Evolutionary conservation across 2,329 filamentous ascomycete species (phyloP).

Genomic region (Ascosphaera apis): DNA sequence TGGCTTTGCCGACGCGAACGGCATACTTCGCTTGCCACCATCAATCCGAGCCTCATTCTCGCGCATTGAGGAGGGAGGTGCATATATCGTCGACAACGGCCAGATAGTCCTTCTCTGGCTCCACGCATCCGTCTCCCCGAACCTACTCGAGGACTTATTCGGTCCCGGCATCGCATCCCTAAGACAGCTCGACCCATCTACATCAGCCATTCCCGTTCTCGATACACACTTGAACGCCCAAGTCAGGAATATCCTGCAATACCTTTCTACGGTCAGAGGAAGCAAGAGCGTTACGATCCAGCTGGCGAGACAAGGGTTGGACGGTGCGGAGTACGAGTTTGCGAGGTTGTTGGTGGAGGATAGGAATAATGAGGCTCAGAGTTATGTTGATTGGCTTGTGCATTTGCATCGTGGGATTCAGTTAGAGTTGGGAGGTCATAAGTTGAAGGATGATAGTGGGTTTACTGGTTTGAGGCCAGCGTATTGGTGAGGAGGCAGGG

Average conservation of each 20-base stretch:
- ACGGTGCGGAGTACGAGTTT: conserved; percentile 93
- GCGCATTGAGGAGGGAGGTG: conserved; percentile 75
- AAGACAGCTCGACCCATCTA: conserved; percentile 58
- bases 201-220: conserved; percentile 55
- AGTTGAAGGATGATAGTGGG: conserved; percentile 22
- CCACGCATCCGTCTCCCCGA: conserved; percentile 76
- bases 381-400: conserved; percentile 96
- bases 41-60: conserved; percentile 63
- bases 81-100: conserved; percentile 86
- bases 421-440: conserved; percentile 42
- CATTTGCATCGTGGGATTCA: conserved; percentile 85
- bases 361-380: conserved; percentile 90
- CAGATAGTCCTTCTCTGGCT: conserved; percentile 84
- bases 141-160: conserved; percentile 75
- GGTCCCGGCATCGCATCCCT: conserved; percentile 50
- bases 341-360: conserved; percentile 79
- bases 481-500: conserved; percentile 22
- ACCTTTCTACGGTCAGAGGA: conserved; percentile 55
- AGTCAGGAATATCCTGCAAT: conserved; percentile 79
- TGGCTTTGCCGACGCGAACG: conserved; percentile 81
- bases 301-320: conserved; percentile 72
- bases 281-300: conserved; percentile 78
- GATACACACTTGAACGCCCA: conserved; percentile 88
- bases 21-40: conserved; percentile 66
- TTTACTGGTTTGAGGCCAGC: conserved; percentile 23